phyloP scores from a whole-genome alignment of 148 eudicot genomes.

The Amaranthus cruentus region DNA sequence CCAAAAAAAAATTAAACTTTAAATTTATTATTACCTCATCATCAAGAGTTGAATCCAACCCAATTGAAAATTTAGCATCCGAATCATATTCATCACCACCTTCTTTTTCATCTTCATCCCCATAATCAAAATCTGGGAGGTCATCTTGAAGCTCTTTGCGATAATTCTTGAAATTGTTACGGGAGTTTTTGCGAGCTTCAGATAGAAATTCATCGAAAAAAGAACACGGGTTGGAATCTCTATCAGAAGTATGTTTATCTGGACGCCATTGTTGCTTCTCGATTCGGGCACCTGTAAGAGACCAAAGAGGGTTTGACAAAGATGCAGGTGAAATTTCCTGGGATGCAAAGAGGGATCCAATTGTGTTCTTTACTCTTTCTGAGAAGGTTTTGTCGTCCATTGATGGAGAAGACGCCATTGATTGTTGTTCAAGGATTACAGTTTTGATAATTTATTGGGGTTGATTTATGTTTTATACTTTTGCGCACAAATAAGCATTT shows the following conservation, averaged over 20 bases:
- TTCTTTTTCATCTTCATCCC: slow-evolving; percentile 2
- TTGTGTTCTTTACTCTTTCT: slow-evolving; percentile 33
- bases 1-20: neutral
- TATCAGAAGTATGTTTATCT: slow-evolving; percentile 22
- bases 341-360: slow-evolving; percentile 28
- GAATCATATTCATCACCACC: slow-evolving; percentile 21
- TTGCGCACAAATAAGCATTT: too few species aligned
- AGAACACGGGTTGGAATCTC: slow-evolving; percentile 30
- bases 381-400: slow-evolving; percentile 19
- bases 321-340: slow-evolving; percentile 12
- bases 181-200: slow-evolving; percentile 17
- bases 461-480: neutral
- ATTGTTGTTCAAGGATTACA: too few species aligned
- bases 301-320: slow-evolving; percentile 24
- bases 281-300: slow-evolving; percentile 18
- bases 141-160: slow-evolving; percentile 18
- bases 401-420: slow-evolving; percentile 7
- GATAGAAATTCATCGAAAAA: slow-evolving; percentile 29
- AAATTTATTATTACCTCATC: slow-evolving; percentile 22
- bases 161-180: slow-evolving; percentile 19
- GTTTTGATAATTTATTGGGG: neutral
- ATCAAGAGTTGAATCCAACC: slow-evolving; percentile 37
- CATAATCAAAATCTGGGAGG: neutral
- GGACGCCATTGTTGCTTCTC: slow-evolving; percentile 33
- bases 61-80: slow-evolving; percentile 33